Evolutionary conservation across 805 yeast genomes (phyloP).

Genomic region (Kodamaea kaohsiungensis): DNA sequence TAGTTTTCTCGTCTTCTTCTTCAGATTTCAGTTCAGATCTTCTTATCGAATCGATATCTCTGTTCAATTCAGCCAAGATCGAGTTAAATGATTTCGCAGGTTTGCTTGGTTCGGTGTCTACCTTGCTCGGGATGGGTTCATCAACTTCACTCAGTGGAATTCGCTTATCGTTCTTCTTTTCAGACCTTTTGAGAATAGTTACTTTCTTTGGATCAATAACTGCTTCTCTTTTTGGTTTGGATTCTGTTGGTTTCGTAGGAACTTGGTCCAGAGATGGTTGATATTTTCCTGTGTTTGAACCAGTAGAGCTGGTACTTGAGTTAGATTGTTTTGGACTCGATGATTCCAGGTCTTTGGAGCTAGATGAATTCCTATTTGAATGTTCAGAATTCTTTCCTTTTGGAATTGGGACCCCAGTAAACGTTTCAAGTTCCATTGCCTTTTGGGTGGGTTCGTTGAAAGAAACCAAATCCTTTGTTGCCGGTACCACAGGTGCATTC

Average conservation of each 20-base stretch:
- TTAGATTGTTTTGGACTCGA: neutral
- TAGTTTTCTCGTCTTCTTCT: neutral
- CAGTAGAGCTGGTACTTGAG: neutral
- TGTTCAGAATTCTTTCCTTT: neutral
- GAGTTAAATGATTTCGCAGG: neutral
- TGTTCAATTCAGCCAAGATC: constrained; percentile 4
- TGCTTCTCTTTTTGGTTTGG: neutral
- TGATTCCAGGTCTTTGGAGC: neutral
- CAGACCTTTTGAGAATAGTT: neutral
- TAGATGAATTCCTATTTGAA: neutral
- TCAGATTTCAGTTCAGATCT: neutral
- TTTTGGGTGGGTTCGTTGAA: no score
- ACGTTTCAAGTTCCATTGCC: no score
- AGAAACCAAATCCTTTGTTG: neutral
- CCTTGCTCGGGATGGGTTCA: neutral
- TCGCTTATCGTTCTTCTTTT: neutral
- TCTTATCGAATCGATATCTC: constrained; percentile 1
- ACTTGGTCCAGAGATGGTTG: neutral
- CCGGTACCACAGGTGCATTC: neutral
- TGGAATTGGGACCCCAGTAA: no score
- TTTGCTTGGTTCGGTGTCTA: neutral
- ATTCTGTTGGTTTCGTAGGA: neutral
- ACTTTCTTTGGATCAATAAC: constrained; percentile 1
- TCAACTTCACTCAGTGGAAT: neutral
- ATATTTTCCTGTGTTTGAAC: neutral